phyloP scores from a whole-genome alignment of 2,329 filamentous ascomycete genomes.

The Phoma sp. region DNA sequence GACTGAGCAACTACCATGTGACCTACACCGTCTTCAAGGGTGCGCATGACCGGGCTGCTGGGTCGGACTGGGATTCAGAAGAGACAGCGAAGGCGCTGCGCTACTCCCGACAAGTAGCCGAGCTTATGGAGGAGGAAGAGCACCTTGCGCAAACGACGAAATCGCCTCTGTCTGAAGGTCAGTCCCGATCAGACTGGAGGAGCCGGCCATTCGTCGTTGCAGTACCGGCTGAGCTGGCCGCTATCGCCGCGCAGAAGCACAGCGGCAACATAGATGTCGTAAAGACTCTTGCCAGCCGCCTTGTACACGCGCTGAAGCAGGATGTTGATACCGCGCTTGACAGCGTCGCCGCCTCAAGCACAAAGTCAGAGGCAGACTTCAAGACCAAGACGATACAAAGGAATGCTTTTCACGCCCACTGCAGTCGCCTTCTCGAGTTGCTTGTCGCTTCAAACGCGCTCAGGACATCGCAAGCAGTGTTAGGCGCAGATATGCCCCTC shows the following conservation, averaged over 20 bases:
- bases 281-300: slow-evolving; percentile 46
- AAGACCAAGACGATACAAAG: neutral
- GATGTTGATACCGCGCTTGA: slow-evolving; percentile 23
- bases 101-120: slow-evolving; percentile 47
- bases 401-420: slow-evolving; percentile 7
- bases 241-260: slow-evolving; percentile 47
- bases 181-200: slow-evolving; percentile 35
- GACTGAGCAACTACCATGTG: slow-evolving; percentile 31
- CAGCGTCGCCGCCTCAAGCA: neutral
- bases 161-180: slow-evolving; percentile 7
- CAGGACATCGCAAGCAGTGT: slow-evolving; percentile 49
- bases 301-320: slow-evolving; percentile 46
- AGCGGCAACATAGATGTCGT: slow-evolving; percentile 49
- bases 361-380: slow-evolving; percentile 20
- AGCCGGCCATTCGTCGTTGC: slow-evolving; percentile 48
- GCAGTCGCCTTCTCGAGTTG: slow-evolving; percentile 35
- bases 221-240: slow-evolving; percentile 52
- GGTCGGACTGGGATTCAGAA: slow-evolving; percentile 45
- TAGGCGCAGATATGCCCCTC: slow-evolving; percentile 45
- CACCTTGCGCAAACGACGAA: slow-evolving; percentile 39
- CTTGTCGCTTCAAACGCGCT: slow-evolving; percentile 54
- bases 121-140: slow-evolving; percentile 50
- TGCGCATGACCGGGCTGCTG: slow-evolving; percentile 43
- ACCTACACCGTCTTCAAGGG: slow-evolving; percentile 43
- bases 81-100: slow-evolving; percentile 48